These are phyloP conservation scores for Tolypocladium amazonense DNA, from an alignment of 2,329 filamentous ascomycete genomes.

Conservation along the genomic window DNA sequence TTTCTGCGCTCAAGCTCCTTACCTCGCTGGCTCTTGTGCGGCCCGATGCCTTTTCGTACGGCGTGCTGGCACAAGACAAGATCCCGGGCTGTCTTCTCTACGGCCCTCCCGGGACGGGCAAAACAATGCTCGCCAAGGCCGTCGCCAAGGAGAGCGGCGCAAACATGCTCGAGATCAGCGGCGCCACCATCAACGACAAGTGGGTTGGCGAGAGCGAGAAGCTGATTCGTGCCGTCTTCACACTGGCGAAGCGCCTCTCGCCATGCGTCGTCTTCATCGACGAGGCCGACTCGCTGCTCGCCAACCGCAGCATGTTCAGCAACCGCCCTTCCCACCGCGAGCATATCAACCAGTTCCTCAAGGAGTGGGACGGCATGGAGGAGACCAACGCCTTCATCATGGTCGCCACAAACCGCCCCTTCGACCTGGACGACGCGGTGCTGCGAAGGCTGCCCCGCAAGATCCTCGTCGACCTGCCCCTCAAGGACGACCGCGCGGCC, in stretches of 20 bases:
- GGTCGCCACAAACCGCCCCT: constrained; percentile 93
- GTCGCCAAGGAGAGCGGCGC: constrained; percentile 59
- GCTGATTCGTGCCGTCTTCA: constrained; percentile 87
- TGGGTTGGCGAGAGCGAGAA: constrained; percentile 95
- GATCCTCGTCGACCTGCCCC: constrained; percentile 63
- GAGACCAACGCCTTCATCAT: constrained; percentile 88
- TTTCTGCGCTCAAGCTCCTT: constrained; percentile 78
- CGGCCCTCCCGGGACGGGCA: constrained; percentile 73
- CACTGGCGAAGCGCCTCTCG: constrained; percentile 77
- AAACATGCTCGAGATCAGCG: constrained; percentile 76
- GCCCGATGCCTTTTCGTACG: constrained; percentile 93
- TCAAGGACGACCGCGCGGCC: constrained; percentile 51
- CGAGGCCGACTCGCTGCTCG: constrained; percentile 88
- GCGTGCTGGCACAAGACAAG: constrained; percentile 80
- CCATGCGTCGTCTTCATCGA: constrained; percentile 96
- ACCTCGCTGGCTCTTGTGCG: constrained; percentile 79
- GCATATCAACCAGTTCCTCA: constrained; percentile 91
- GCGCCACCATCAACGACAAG: constrained; percentile 89
- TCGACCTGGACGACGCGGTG: constrained; percentile 85
- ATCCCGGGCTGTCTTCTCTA: constrained; percentile 85
- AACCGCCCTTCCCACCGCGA: constrained; percentile 69
- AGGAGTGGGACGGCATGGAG: constrained; percentile 89
- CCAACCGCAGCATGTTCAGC: constrained; percentile 56
- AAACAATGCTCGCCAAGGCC: constrained; percentile 59
- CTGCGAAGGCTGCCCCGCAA: constrained; percentile 65